Conservation (phyloP, 2,329 filamentous ascomycete species). For the Pseudogymnoascus sp. region DNA sequence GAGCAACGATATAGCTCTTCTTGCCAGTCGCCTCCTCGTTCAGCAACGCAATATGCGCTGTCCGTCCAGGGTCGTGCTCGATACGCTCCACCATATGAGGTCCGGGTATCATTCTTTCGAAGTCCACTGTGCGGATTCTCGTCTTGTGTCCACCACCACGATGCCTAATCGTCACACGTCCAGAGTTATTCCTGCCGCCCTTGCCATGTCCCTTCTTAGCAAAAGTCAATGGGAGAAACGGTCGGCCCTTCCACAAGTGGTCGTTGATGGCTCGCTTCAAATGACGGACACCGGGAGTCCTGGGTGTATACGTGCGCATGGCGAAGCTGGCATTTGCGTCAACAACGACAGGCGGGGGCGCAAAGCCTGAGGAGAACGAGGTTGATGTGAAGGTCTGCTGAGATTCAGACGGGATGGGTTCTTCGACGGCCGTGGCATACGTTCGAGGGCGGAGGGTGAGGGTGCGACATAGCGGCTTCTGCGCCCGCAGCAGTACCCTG, state of each 20-base stretch:
- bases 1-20: conserved; percentile 88
- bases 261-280: conserved; percentile 88
- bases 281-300: conserved; percentile 87
- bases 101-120: conserved; percentile 67
- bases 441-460: conserved; percentile 37
- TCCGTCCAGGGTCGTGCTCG: conserved; percentile 91
- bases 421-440: conserved; percentile 41
- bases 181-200: conserved; percentile 84
- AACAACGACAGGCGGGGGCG: conserved; percentile 36
- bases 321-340: conserved; percentile 29
- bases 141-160: conserved; percentile 86
- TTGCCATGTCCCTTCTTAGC: conserved; percentile 88
- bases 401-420: conserved; percentile 27
- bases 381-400: conserved; percentile 30
- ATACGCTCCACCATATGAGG: conserved; percentile 86
- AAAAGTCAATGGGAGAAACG: conserved; percentile 73
- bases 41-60: conserved; percentile 83
- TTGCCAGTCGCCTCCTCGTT: conserved; percentile 63
- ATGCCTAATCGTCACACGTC: conserved; percentile 80
- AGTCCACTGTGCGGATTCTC: conserved; percentile 87
- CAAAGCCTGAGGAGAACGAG: conserved; percentile 28
- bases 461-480: conserved; percentile 38
- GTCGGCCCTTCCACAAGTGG: conserved; percentile 90
- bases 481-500: conserved; percentile 45
- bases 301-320: conserved; percentile 82